Evolutionary conservation across 768 basidiomycete genomes (phyloP).

Genomic region (Suillus occidentalis): DNA sequence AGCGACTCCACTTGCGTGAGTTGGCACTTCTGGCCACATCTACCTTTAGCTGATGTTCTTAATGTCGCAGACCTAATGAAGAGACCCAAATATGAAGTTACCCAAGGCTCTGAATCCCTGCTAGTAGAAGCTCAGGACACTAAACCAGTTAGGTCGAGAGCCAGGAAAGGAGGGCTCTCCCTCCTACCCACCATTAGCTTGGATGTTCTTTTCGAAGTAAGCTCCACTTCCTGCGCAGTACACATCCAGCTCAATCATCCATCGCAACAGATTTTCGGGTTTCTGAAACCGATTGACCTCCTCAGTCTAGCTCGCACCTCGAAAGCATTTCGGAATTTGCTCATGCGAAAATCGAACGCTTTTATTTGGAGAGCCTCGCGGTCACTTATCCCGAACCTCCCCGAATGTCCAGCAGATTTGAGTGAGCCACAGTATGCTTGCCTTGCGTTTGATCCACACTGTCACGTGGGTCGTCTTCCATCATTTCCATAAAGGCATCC

Average conservation of each 20-base stretch:
- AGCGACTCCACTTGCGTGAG: constrained; percentile 3
- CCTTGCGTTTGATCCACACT: constrained; percentile 47
- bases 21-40: background rate
- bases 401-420: constrained; percentile 46
- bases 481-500: constrained; percentile 4
- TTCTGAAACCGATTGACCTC: constrained; percentile 46
- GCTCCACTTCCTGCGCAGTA: background rate
- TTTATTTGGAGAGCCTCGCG: constrained; percentile 36
- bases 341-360: constrained; percentile 33
- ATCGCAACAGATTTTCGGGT: constrained; percentile 40
- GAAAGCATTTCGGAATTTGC: constrained; percentile 39
- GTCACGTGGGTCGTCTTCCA: constrained; percentile 18
- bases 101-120: background rate
- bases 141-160: background rate
- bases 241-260: background rate
- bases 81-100: constrained; percentile 1
- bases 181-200: constrained; percentile 37
- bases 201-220: constrained; percentile 30
- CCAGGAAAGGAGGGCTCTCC: constrained; percentile 12
- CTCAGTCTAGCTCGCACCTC: constrained; percentile 46
- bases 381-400: constrained; percentile 39
- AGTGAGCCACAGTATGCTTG: constrained; percentile 50
- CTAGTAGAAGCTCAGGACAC: background rate
- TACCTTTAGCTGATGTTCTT: background rate
- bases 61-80: background rate